Evolutionary conservation across 306 rosid species (phyloP).

Genomic region (Acmispon strigosus): DNA sequence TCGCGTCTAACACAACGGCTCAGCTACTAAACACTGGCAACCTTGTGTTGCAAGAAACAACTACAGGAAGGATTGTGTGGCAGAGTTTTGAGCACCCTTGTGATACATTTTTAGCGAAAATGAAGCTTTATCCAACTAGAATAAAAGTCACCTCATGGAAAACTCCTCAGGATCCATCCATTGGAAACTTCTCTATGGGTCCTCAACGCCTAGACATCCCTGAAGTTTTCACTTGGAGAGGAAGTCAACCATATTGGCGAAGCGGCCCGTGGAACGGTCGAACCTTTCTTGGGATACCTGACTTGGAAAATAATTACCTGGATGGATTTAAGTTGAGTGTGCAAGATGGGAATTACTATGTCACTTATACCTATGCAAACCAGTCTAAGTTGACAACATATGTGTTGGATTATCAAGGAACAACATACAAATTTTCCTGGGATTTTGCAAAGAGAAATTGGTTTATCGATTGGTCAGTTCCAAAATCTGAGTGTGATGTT

Average conservation of each 20-base stretch:
- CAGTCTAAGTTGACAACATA: fast-evolving
- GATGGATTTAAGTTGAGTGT: neutral
- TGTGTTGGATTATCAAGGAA: neutral
- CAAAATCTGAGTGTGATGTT: neutral
- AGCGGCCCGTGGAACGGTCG: conserved; percentile 40
- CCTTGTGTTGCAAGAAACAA: conserved; percentile 27
- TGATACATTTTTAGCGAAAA: neutral
- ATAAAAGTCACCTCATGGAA: conserved; percentile 23
- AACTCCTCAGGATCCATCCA: conserved; percentile 19
- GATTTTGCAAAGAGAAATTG: neutral
- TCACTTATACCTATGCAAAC: neutral
- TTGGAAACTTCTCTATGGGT: conserved; percentile 2
- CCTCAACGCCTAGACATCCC: neutral
- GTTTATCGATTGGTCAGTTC: neutral
- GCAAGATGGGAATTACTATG: neutral
- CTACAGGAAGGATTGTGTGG: conserved; percentile 17
- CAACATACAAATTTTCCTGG: neutral
- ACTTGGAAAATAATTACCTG: neutral
- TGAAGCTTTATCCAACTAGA: neutral
- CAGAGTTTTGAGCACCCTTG: conserved; percentile 35
- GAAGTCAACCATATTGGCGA: conserved; percentile 20
- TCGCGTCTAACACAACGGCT: neutral
- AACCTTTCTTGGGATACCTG: conserved; percentile 9
- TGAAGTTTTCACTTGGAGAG: conserved; percentile 17
- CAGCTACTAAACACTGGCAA: conserved; percentile 29